These are phyloP conservation scores for Blastocystis sp. DNA, from an alignment of 352 stramenopile species.

Conservation along the genomic window DNA sequence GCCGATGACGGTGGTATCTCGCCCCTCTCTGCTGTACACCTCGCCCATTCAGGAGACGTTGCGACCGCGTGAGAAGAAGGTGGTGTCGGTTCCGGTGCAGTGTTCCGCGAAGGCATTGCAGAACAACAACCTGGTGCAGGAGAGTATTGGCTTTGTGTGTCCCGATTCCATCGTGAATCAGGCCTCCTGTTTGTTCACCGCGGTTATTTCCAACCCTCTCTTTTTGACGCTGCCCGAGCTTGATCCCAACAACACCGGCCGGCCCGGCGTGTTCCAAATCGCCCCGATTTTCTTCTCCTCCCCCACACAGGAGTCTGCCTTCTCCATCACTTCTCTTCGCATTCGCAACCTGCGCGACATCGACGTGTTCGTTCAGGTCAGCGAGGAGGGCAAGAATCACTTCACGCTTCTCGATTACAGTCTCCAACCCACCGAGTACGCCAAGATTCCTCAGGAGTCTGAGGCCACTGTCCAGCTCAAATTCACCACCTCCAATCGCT, in stretches of 20 bases:
- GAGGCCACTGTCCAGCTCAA: constrained; percentile 3
- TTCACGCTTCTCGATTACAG: not conserved
- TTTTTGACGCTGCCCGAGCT: constrained; percentile 62
- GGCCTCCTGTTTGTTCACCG: constrained; percentile 26
- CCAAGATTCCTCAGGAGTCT: not conserved
- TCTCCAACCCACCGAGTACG: not conserved
- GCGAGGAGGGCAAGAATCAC: constrained; percentile 35
- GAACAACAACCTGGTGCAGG: constrained; percentile 28
- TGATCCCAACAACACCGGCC: not conserved
- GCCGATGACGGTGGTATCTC: not conserved
- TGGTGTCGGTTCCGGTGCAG: not conserved
- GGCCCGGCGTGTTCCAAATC: not conserved
- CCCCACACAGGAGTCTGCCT: not conserved
- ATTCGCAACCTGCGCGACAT: constrained; percentile 52
- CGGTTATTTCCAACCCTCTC: constrained; percentile 31
- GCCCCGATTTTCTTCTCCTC: constrained; percentile 24
- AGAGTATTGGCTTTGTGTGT: constrained; percentile 16
- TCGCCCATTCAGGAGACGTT: constrained; percentile 1
- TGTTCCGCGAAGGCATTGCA: constrained; percentile 25
- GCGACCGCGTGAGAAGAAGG: constrained; percentile 3
- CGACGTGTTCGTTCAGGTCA: constrained; percentile 10
- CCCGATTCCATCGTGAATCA: constrained; percentile 1
- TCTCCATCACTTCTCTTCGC: constrained; percentile 43
- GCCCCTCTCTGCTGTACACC: not conserved
- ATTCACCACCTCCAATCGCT: constrained; percentile 20